These are phyloP conservation scores for Lojkania enalia DNA, from an alignment of 2,329 filamentous ascomycete genomes.

Conservation along the genomic window DNA sequence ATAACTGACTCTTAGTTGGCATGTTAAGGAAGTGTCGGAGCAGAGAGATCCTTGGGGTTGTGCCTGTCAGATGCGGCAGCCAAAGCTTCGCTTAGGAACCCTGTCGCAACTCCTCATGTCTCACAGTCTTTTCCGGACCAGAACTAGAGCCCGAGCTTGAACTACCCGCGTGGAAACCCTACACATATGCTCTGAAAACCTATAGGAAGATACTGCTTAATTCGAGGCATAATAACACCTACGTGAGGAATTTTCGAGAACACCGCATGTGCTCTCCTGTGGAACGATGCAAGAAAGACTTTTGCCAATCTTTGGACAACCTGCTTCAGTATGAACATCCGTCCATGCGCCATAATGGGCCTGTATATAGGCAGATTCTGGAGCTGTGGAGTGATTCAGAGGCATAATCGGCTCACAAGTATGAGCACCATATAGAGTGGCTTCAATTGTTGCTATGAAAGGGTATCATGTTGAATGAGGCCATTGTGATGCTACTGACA, in stretches of 20 bases:
- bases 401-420: conserved; percentile 1
- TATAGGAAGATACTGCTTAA: conserved; percentile 6
- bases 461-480: conserved; percentile 34
- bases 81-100: conserved; percentile 13
- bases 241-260: conserved; percentile 24
- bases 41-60: neutral
- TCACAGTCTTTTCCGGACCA: conserved; percentile 9
- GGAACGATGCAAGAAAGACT: neutral
- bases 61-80: conserved; percentile 8
- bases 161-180: conserved; percentile 9
- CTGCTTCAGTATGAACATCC: conserved; percentile 23
- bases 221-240: conserved; percentile 11
- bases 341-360: conserved; percentile 20
- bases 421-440: conserved; percentile 20
- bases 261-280: neutral
- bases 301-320: conserved; percentile 6
- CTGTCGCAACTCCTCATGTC: conserved; percentile 16
- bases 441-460: conserved; percentile 14
- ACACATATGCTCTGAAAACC: neutral
- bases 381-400: neutral
- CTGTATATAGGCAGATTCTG: conserved; percentile 16
- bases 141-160: conserved; percentile 4
- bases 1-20: neutral
- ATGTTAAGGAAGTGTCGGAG: conserved; percentile 5
- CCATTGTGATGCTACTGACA: conserved; percentile 12